Percentiles rank a stretch among this genome's conserved stretches.
Evolutionary conservation across 2,329 filamentous ascomycete genomes (phyloP).

Genomic region (Ophiosphaerella korrae): DNA sequence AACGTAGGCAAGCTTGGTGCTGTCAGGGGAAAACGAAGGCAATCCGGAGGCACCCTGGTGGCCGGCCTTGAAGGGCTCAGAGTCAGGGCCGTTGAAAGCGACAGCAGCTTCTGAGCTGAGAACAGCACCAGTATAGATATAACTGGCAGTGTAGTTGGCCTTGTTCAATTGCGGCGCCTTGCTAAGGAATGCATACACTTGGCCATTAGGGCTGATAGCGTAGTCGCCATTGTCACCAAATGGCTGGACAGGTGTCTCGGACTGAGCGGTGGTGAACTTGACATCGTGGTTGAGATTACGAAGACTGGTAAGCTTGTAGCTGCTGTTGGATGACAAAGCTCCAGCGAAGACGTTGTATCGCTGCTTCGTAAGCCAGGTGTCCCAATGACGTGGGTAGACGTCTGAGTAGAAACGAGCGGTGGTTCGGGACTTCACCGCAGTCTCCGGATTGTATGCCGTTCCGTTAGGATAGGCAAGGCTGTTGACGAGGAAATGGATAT

Average conservation of each 20-base stretch:
- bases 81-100: slow-evolving; percentile 42
- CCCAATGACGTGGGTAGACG: slow-evolving; percentile 83
- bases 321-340: slow-evolving; percentile 52
- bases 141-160: slow-evolving; percentile 78
- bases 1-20: slow-evolving; percentile 78
- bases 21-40: slow-evolving; percentile 77
- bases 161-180: slow-evolving; percentile 74
- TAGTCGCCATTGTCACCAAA: slow-evolving; percentile 82
- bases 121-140: slow-evolving; percentile 76
- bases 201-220: slow-evolving; percentile 69
- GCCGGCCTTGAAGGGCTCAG: slow-evolving; percentile 38
- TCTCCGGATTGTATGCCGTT: slow-evolving; percentile 68
- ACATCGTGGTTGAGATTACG: slow-evolving; percentile 67
- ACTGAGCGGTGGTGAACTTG: slow-evolving; percentile 55
- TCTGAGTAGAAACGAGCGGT: slow-evolving; percentile 73
- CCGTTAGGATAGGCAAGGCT: slow-evolving; percentile 72
- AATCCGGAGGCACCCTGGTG: slow-evolving; percentile 68
- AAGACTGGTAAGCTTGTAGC: slow-evolving; percentile 40
- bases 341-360: slow-evolving; percentile 77
- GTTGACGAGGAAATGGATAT: slow-evolving; percentile 56
- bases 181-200: slow-evolving; percentile 68
- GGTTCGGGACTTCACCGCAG: slow-evolving; percentile 63
- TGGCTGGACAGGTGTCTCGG: slow-evolving; percentile 73
- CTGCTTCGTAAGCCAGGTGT: slow-evolving; percentile 71
- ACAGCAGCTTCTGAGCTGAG: slow-evolving; percentile 57